Percentiles rank a stretch among this genome's conserved stretches.
phyloP scores from a whole-genome alignment of 768 basidiomycete species.

The Rhizopogon vulgaris region DNA sequence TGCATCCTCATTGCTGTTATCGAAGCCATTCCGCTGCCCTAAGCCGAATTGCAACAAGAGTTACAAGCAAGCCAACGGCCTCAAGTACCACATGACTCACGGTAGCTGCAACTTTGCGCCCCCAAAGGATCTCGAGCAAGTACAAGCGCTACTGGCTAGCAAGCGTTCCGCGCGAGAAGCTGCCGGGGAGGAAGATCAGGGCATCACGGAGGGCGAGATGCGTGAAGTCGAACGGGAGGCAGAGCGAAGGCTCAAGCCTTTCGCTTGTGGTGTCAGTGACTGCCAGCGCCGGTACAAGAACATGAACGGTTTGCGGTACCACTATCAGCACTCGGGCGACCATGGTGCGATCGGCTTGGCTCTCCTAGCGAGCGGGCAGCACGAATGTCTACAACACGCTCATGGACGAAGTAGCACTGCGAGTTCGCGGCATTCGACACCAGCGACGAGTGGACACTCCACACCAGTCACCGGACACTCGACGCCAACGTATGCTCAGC shows the following conservation, averaged over 20 bases:
- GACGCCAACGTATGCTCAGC: constrained; percentile 26
- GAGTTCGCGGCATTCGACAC: constrained; percentile 27
- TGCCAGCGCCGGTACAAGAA: constrained; percentile 92
- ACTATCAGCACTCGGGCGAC: constrained; percentile 94
- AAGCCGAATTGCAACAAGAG: constrained; percentile 94
- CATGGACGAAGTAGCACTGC: constrained; percentile 24
- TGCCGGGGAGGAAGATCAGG: constrained; percentile 34
- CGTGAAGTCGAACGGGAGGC: constrained; percentile 79
- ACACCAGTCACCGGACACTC: constrained; percentile 24
- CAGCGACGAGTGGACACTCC: constrained; percentile 24
- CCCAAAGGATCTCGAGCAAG: constrained; percentile 75
- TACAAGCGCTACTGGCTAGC: constrained; percentile 61
- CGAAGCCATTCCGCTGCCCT: constrained; percentile 89
- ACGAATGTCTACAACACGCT: constrained; percentile 41
- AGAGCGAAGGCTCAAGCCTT: constrained; percentile 75
- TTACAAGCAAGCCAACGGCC: constrained; percentile 92
- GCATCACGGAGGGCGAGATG: constrained; percentile 55
- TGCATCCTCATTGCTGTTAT: constrained; percentile 57
- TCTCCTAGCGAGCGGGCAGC: constrained; percentile 72
- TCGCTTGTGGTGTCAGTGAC: constrained; percentile 84
- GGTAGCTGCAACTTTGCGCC: constrained; percentile 93
- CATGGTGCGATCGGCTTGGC: constrained; percentile 88
- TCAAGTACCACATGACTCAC: constrained; percentile 93
- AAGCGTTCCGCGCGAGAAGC: constrained; percentile 36
- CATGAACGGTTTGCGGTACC: constrained; percentile 95